phyloP scores from a whole-genome alignment of 352 stramenopile species.

The Globisporangium nagaii region DNA sequence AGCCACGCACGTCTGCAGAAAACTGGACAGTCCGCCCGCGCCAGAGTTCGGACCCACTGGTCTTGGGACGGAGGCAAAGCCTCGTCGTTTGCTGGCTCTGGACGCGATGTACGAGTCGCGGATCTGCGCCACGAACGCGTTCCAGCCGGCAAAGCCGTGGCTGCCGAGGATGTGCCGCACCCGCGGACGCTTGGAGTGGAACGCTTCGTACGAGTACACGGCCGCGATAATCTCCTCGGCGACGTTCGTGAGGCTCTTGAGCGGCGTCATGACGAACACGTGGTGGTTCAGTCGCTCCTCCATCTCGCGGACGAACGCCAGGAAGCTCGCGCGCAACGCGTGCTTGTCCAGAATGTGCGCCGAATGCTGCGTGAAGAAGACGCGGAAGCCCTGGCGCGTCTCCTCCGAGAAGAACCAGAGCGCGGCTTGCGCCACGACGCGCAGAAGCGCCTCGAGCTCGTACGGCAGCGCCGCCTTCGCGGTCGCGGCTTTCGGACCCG shows the following conservation, averaged over 20 bases:
- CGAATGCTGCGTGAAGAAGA: slow-evolving; percentile 38
- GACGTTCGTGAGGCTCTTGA: slow-evolving; percentile 35
- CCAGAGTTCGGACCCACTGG: too few relatives aligned
- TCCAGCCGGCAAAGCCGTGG: slow-evolving; percentile 52
- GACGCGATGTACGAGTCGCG: slow-evolving; percentile 49
- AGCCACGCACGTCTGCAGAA: slow-evolving; percentile 4
- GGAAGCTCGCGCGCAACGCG: slow-evolving; percentile 34
- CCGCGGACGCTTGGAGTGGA: slow-evolving; percentile 29
- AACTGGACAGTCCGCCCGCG: too few relatives aligned
- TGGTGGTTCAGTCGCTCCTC: slow-evolving; percentile 40
- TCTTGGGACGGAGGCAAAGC: too few relatives aligned
- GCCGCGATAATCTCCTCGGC: slow-evolving; percentile 60
- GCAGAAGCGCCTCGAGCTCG: slow-evolving; percentile 37
- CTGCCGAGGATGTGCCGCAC: slow-evolving; percentile 47
- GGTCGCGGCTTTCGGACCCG: background rate
- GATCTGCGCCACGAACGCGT: slow-evolving; percentile 53
- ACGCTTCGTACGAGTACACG: slow-evolving; percentile 51
- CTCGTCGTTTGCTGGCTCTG: background rate
- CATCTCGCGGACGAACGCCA: slow-evolving; percentile 32
- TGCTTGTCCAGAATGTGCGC: slow-evolving; percentile 32
- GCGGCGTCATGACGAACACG: slow-evolving; percentile 32
- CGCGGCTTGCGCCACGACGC: slow-evolving; percentile 26
- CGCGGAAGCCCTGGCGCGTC: slow-evolving; percentile 31
- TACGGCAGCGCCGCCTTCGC: slow-evolving; percentile 10
- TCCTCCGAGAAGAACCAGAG: slow-evolving; percentile 52